Base-by-base conservation (phyloP, 768 basidiomycete species). In the Tricholomella constricta region DNA sequence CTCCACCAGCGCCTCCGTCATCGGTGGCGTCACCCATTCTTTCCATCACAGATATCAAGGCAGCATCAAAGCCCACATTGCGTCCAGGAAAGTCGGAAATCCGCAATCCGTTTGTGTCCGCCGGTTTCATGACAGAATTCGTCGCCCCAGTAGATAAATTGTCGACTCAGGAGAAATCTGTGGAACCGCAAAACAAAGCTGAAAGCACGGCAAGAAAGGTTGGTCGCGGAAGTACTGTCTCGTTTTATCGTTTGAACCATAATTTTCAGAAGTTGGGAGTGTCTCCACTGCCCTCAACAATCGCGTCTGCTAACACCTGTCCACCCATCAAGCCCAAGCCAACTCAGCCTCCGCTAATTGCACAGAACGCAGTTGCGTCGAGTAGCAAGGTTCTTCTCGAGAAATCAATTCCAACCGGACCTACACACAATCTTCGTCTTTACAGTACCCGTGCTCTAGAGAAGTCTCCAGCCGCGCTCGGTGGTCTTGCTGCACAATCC, bases 31-130 rank as follows among this genome's bases (percentile, higher is more conserved):
- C n/a, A n/a, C n/a, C n/a, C n/a, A 29, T 38, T 12, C 36, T 34
- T 19, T 23, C 32, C 17, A 52, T 23, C 60, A 59, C 52, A 27
- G 49, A 51, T n/a, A 27, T 23, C 15, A 41, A 34, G 17, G 9
- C 27, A 20, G 17, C 31, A 29, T 14, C 35, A 26, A 38, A 40
- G 40, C 17, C 47, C 14, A 15, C 20, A 25, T 19, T 7, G 44
- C 45, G 36, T 6, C 34, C 36, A n/a, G 51, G 22, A 25, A 68
- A 65, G 35, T 50, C 58, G 7, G 35, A 56, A 3, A 41, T 70
- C 34, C 62, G 63, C 38, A 80, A 77, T 61, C 72, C 78, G n/a
- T 80, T 82, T 50, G 73, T 81, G 10, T 79, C 79, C 9, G 76
- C 72, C n/a, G 78, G 80, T 17, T 76, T 78, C 41, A 65, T 79